Evolutionary conservation across 164 flowering plant species (phyloP), one percentile per base, ranked within the genome.

Genomic region (Tinospora cordifolia): DNA sequence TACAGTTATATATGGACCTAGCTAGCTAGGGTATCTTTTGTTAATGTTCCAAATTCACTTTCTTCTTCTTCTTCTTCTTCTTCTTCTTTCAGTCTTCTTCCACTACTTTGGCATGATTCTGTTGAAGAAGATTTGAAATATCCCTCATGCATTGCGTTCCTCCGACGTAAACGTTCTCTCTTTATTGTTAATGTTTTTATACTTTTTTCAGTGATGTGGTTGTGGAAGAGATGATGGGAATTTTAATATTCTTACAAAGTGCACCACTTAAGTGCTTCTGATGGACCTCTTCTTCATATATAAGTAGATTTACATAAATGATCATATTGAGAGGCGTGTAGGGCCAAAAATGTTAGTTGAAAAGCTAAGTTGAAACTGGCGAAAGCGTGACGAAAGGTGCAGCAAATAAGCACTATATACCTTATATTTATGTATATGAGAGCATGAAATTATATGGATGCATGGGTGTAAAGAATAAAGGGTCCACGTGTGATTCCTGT

Each of bases 331-430:
- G n/a, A 3, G 47, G 21, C 3, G n/a, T 67, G 69, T 34, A 65
- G 78, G 77, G 19, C 71, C 79, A n/a, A 21, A 21, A 22, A 67
- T 27, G 59, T 54, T 68, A 49, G 69, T 70, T 24, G 60, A 14
- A 65, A 74, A 62, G 78, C 66, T 74, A 80, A 82, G 78, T 26
- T 68, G 72, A 79, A 70, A 38, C 69, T 67, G 26, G 67, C 87
- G 88, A 77, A 83, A 87, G 95, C 89, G 70, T 90, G 95, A 90
- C 87, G 89, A 76, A 65, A 73, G 66, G 54, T 59, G 51, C 26
- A 62, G 39, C 24, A 8, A 19, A 0, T 3, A 40, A 0, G n/a
- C n/a, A n/a, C n/a, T n/a, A n/a, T n/a, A n/a, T n/a, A n/a, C n/a
- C n/a, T n/a, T n/a, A n/a, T n/a, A n/a, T n/a, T n/a, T n/a, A n/a